A percentile compares a stretch with the other conserved stretches of the same genome.
These are phyloP conservation scores for Mucor plumbeus DNA, from an alignment of 371 early-diverging fungal genomes.

Conservation along the genomic window DNA sequence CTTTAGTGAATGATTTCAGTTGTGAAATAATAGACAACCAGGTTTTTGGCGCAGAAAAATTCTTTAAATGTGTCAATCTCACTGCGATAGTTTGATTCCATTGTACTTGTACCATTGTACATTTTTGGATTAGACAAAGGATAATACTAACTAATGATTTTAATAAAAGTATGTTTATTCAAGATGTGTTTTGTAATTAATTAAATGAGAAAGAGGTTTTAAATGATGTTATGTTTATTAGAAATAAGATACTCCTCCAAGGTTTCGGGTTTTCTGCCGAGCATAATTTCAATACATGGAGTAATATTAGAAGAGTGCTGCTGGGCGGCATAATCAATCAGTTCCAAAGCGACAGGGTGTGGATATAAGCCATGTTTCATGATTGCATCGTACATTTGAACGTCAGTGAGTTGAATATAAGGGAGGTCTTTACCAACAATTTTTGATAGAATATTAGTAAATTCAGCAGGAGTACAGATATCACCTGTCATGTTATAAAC, in stretches of 20 bases:
- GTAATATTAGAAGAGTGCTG: not conserved
- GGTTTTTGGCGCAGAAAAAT: too few species aligned
- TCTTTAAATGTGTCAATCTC: too few species aligned
- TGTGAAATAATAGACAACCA: too few species aligned
- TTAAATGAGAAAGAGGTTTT: not conserved
- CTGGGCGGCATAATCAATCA: not conserved
- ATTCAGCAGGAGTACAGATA: constrained; percentile 3
- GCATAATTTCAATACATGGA: constrained; percentile 6
- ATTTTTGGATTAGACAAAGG: too few species aligned
- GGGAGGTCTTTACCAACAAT: constrained; percentile 20
- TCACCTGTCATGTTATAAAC: constrained; percentile 24
- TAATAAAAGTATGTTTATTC: too few species aligned
- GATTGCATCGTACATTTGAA: constrained; percentile 15
- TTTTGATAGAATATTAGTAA: constrained; percentile 11
- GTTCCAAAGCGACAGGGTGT: constrained; percentile 7
- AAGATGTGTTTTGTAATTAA: too few species aligned
- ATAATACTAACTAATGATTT: too few species aligned
- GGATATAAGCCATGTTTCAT: not conserved
- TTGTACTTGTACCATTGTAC: too few species aligned
- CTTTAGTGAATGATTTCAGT: too few species aligned
- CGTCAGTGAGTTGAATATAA: constrained; percentile 5
- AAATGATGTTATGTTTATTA: not conserved
- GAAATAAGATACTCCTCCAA: constrained; percentile 9
- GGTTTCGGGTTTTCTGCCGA: constrained; percentile 17
- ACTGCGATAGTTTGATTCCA: too few species aligned